A percentile compares a stretch with the other conserved stretches of the same genome.
phyloP scores from a whole-genome alignment of 108 stramenopile genomes.

The Skeletonema costatum region DNA sequence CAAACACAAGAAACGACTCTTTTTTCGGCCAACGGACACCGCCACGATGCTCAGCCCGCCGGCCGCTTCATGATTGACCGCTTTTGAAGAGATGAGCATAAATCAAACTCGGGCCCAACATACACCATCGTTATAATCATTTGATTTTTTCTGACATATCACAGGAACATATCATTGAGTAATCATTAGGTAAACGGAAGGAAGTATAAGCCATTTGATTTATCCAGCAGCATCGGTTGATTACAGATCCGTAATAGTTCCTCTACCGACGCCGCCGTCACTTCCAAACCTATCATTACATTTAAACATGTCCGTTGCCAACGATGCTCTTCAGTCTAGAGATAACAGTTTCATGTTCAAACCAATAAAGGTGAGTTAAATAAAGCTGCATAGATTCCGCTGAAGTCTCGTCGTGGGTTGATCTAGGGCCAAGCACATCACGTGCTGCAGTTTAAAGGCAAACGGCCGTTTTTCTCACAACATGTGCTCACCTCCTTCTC shows the following conservation, averaged over 20 bases:
- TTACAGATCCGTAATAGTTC: background rate
- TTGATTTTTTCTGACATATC: too few relatives aligned
- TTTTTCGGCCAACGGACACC: background rate
- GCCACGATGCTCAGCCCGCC: background rate
- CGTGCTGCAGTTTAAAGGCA: background rate
- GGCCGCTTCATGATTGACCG: background rate
- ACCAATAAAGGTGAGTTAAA: constrained; percentile 29
- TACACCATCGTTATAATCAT: too few relatives aligned
- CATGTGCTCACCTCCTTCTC: background rate
- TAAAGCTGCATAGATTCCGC: background rate
- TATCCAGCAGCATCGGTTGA: background rate
- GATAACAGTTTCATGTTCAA: constrained; percentile 58
- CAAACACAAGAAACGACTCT: background rate
- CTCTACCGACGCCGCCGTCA: background rate
- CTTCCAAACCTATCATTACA: background rate
- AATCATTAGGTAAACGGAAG: background rate
- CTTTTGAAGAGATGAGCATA: background rate
- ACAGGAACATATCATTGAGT: too few relatives aligned
- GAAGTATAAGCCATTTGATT: background rate
- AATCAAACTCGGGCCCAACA: background rate
- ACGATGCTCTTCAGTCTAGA: background rate
- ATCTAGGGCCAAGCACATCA: background rate
- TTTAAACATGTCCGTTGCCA: background rate
- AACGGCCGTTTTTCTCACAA: constrained; percentile 1
- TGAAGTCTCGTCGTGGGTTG: background rate